Conservation (phyloP, 2,329 filamentous ascomycete genomes). For the Epicoccum sorghinum region DNA sequence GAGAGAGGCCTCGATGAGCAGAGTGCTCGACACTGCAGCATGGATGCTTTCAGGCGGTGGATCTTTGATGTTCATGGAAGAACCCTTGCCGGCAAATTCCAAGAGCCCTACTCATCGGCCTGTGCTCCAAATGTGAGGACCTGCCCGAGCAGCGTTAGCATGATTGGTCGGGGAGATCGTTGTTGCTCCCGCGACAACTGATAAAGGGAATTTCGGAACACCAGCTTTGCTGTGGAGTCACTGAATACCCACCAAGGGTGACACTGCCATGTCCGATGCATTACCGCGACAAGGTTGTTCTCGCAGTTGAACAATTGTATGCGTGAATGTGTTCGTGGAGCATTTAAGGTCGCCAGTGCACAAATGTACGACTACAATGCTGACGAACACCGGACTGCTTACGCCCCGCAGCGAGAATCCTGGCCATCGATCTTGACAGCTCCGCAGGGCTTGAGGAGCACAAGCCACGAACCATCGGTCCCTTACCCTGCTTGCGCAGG, state of each 20-base stretch:
- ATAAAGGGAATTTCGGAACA: not conserved
- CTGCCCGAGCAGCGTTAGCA: constrained; percentile 2
- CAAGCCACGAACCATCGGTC: constrained; percentile 2
- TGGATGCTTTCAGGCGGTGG: not conserved
- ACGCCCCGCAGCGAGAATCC: constrained; percentile 2
- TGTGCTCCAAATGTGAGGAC: constrained; percentile 2
- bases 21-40: not conserved
- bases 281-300: too few species aligned
- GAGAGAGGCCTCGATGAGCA: not conserved
- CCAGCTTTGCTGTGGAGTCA: not conserved
- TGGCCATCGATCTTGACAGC: constrained; percentile 8
- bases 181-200: constrained; percentile 1
- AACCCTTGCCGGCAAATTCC: constrained; percentile 2
- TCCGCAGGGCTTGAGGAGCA: constrained; percentile 6
- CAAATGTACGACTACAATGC: too few species aligned
- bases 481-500: not conserved
- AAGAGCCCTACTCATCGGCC: constrained; percentile 4
- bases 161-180: constrained; percentile 11
- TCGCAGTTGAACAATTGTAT: too few species aligned
- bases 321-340: not conserved
- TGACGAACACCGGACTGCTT: not conserved
- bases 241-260: not conserved
- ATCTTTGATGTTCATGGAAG: not conserved
- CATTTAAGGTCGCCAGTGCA: not conserved
- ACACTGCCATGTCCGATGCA: too few species aligned